phyloP scores from a whole-genome alignment of 768 basidiomycete genomes.

The Gloeopeniophorella convolvens region DNA sequence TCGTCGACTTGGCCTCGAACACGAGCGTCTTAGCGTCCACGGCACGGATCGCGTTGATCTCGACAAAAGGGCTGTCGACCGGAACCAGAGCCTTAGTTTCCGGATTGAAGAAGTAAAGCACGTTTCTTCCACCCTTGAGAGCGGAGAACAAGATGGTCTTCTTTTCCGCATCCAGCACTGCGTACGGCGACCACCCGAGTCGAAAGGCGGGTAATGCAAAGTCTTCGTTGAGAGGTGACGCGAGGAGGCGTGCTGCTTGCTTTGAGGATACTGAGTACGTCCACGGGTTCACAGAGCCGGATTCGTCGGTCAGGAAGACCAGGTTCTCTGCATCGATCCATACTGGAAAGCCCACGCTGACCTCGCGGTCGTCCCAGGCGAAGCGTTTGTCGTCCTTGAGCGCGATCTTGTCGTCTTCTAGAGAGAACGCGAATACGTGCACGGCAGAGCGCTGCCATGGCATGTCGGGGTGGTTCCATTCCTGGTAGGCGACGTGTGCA shows the following conservation, averaged over 20 bases:
- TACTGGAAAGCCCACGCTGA: conserved; percentile 1
- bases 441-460: conserved; percentile 64
- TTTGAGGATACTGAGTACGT: neutral
- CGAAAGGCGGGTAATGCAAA: conserved; percentile 2
- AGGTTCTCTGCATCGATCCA: conserved; percentile 8
- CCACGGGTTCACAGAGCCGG: conserved; percentile 11
- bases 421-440: conserved; percentile 41
- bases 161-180: neutral
- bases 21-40: neutral
- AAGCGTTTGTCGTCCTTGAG: neutral
- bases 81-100: neutral
- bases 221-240: neutral
- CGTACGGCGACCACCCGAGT: conserved; percentile 4
- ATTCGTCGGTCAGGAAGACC: conserved; percentile 4
- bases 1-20: neutral
- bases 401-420: conserved; percentile 19
- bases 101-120: neutral
- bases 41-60: neutral
- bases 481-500: conserved; percentile 49
- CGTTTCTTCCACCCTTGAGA: neutral
- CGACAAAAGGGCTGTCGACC: conserved; percentile 5
- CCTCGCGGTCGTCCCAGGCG: conserved; percentile 4
- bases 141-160: neutral
- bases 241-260: neutral
- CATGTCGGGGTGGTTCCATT: conserved; percentile 68